Conservation (phyloP, 352 stramenopile genomes). For the Thalassiosira hispida region DNA sequence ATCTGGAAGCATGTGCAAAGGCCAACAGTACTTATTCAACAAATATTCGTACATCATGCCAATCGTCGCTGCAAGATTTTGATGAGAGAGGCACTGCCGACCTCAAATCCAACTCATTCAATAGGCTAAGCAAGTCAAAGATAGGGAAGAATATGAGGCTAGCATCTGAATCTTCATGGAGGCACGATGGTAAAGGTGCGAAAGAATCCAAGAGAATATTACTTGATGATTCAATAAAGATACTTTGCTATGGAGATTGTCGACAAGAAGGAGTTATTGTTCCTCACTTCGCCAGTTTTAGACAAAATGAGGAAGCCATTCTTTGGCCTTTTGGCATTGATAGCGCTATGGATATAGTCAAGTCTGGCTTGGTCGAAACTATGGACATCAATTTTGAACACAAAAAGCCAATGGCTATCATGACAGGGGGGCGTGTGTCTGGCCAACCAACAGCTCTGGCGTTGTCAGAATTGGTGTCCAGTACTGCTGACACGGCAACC, state of each 20-base stretch:
- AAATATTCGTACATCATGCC: constrained; percentile 37
- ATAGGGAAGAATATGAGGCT: constrained; percentile 26
- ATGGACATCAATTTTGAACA: constrained; percentile 65
- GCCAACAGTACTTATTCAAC: constrained; percentile 20
- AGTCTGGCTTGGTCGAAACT: constrained; percentile 39
- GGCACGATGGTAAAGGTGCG: constrained; percentile 7
- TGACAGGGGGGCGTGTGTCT: constrained; percentile 46
- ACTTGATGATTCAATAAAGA: constrained; percentile 54
- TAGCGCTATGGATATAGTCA: constrained; percentile 15
- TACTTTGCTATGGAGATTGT: constrained; percentile 44
- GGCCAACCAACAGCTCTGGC: background rate
- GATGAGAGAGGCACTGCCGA: constrained; percentile 57
- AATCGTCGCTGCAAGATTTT: constrained; percentile 46
- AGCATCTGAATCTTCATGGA: constrained; percentile 45
- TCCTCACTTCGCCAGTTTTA: constrained; percentile 39
- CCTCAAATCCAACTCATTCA: constrained; percentile 59
- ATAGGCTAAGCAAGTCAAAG: constrained; percentile 39
- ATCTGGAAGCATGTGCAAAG: constrained; percentile 30
- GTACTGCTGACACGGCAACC: background rate
- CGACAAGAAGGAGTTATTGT: constrained; percentile 15
- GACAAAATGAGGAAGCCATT: constrained; percentile 29
- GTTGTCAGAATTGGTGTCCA: background rate
- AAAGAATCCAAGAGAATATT: constrained; percentile 59
- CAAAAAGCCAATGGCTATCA: constrained; percentile 73
- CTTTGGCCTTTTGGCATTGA: constrained; percentile 53